Evolutionary conservation across 164 flowering plant genomes (phyloP).

Genomic region (Stephania japonica): DNA sequence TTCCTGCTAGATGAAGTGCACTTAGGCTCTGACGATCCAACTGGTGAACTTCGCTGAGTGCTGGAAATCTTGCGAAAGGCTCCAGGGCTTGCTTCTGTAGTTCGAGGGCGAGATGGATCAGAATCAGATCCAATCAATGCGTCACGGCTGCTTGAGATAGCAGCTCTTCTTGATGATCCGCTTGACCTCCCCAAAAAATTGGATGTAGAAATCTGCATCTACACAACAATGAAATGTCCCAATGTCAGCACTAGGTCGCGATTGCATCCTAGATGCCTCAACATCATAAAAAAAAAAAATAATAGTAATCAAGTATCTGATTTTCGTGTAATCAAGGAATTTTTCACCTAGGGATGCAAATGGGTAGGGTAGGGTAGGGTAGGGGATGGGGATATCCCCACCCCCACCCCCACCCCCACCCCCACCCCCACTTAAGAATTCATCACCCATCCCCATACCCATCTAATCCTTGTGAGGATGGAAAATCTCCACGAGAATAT

Average conservation of each 20-base stretch:
- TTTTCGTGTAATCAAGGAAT: too few relatives aligned
- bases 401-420: too few relatives aligned
- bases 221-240: neutral
- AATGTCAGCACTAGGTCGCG: neutral
- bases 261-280: neutral
- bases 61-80: conserved; percentile 45
- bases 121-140: conserved; percentile 46
- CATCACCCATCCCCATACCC: too few relatives aligned
- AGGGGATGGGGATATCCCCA: too few relatives aligned
- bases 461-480: too few relatives aligned
- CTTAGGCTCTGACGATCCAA: conserved; percentile 57
- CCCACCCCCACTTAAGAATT: too few relatives aligned
- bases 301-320: too few relatives aligned
- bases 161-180: conserved; percentile 69
- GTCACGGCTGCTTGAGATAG: conserved; percentile 69
- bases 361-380: too few relatives aligned
- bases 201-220: conserved; percentile 49
- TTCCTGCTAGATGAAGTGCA: conserved; percentile 52
- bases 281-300: neutral
- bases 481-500: too few relatives aligned
- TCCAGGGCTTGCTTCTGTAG: conserved; percentile 71
- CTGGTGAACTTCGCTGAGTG: conserved; percentile 62
- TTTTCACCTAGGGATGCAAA: too few relatives aligned
- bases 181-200: conserved; percentile 53
- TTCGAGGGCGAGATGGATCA: conserved; percentile 52